These are phyloP conservation scores for Pichia cephalocereana DNA, from an alignment of 805 yeast genomes.

Conservation along the genomic window DNA sequence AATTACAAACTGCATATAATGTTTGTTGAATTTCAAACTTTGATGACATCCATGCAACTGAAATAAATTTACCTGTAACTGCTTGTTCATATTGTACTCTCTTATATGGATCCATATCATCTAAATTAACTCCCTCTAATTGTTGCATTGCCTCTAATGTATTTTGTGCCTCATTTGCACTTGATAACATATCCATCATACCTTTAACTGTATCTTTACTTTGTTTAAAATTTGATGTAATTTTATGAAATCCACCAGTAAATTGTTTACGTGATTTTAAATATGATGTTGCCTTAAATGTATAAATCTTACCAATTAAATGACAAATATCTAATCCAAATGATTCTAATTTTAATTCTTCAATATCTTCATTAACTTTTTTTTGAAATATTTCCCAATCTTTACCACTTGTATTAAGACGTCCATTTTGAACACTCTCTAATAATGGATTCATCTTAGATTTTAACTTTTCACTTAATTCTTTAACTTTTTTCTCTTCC, in stretches of 20 bases:
- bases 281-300: constrained; percentile 54
- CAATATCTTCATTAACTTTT: constrained; percentile 74
- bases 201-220: constrained; percentile 67
- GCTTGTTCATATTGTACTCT: constrained; percentile 62
- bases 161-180: constrained; percentile 71
- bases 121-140: constrained; percentile 39
- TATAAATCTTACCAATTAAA: constrained; percentile 61
- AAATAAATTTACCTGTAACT: constrained; percentile 68
- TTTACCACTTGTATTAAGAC: constrained; percentile 31
- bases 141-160: constrained; percentile 67
- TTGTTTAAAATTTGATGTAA: constrained; percentile 62
- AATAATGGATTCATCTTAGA: constrained; percentile 31
- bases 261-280: constrained; percentile 60
- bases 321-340: constrained; percentile 79
- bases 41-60: constrained; percentile 82
- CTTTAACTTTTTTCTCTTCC: constrained; percentile 41
- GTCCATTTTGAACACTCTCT: constrained; percentile 27
- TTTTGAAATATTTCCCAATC: constrained; percentile 44
- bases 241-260: constrained; percentile 46
- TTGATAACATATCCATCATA: constrained; percentile 58
- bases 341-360: constrained; percentile 69
- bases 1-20: constrained; percentile 61
- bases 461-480: constrained; percentile 48
- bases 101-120: constrained; percentile 34
- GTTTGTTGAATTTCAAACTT: constrained; percentile 71